Evolutionary conservation across 192 early-diverging fungal species (phyloP), one percentile per base, ranked within the genome.

Genomic region (Coemansia sp.): DNA sequence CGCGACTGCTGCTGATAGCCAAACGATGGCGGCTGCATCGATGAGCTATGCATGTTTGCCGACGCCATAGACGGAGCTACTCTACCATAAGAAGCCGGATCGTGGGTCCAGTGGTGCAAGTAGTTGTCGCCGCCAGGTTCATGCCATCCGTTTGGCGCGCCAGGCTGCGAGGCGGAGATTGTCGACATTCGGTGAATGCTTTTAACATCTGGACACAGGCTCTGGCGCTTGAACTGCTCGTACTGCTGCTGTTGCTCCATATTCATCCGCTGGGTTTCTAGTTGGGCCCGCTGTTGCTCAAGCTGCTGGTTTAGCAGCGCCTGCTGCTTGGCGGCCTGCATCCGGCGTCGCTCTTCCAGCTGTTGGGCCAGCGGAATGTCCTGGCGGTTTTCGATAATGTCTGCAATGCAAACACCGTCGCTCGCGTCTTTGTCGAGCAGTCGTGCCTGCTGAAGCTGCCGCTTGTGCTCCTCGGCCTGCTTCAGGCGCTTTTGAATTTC

Each of bases 301-400:
- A 69, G 50, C 50, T 76, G 67, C 38, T 76, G 73, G 50, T 56
- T 60, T 35, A 76, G 17, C 25, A 69, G 20, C 12, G 55, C 62
- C n/a, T 65, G 66, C 46, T 68, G 73, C 62, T 76, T 76, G 19
- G 73, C 73, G 14, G 53, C 12, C 42, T 76, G 73, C 64, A 76
- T 43, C 10, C 41, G 58, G 19, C 67, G 61, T 19, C 53, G 42
- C 31, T 76, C 66, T 20, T 76, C 65, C 14, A 76, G 35, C 42
- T 76, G 73, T n/a, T 62, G 36, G 0, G 66, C 73, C 1, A 76
- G 58, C 9, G 73, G 62, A 22, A 62, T 47, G 35, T 69, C 62
- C 46, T 76, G 58, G 1, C 67, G 61, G 11, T 50, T 70, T 52
- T 76, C 58, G n/a, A 76, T 59, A 28, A 76, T 64, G 17, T 64